Evolutionary conservation across 2,329 filamentous ascomycete genomes (phyloP), one percentile per base, ranked within the genome.

Genomic region (Biscogniauxia mediterranea): DNA sequence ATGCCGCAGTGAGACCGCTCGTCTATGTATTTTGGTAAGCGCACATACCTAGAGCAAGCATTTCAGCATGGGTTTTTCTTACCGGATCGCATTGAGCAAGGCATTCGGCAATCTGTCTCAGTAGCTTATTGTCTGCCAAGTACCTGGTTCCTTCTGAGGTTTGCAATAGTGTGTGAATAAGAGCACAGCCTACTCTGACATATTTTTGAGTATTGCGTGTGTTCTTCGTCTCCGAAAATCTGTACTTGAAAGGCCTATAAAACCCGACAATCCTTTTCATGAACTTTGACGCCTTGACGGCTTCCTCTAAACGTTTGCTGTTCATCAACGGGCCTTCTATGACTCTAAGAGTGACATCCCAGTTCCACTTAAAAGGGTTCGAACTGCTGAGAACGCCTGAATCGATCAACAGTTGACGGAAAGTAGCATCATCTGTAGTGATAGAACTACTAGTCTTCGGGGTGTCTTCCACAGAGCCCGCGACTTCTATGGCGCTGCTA

Each of bases 341-440:
- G 57, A 98, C 88, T 69, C 89, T 90, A 61, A 93, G 84, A 51
- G 99, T 93, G 46, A 96, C 81, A 64, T 96, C 92, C 95, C 96
- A 99, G 73, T 96, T 94, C 95, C 95, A 99, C 74, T 99, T 99
- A 49, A 87, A 82, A 71, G 91, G 97, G 68, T 96, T 97, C 64
- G 92, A 92, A 62, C 91, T 95, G 64, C 89, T 91, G 53, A 98
- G 80, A 1, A 99, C 92, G 58, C 92, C 88, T 3, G 92, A 95
- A 63, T 98, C 91, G 19, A 93, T 79, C 26, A 89, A 71, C 2
- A 89, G 76, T 70, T 89, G 85, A 20, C 87, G 82, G 68, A 89
- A 89, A 0, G 85, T 85, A 9, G 83, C 81, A 68, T 89, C 87
- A 64, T 89, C 82, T 50, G 82, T 82, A 53, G 83, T 83, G 2